Conservation (phyloP, 495 filamentous ascomycete species). For the Chaetomium fimeti region DNA sequence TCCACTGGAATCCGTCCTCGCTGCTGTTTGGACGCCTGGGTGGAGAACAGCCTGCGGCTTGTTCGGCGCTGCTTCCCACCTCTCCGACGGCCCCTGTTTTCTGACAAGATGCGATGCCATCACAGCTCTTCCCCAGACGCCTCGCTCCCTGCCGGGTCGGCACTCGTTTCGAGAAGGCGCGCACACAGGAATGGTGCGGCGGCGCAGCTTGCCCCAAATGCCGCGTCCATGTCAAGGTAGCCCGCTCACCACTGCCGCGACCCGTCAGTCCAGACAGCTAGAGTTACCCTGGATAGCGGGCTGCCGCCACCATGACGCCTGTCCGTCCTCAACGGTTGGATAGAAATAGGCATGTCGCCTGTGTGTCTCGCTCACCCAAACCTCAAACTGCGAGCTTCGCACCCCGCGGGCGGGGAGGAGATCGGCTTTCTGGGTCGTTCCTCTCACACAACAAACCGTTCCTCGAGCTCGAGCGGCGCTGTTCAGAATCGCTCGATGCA, state of each 20-base stretch:
- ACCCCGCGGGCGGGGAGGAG: neutral
- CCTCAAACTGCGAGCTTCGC: neutral
- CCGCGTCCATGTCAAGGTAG: slow-evolving; percentile 25
- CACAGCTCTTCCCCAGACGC: slow-evolving; percentile 24
- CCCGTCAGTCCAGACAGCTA: neutral
- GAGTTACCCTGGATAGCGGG: slow-evolving; percentile 16
- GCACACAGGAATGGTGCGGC: slow-evolving; percentile 26
- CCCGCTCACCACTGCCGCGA: slow-evolving; percentile 20
- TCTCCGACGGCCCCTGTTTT: slow-evolving; percentile 25
- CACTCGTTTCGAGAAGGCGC: slow-evolving; percentile 30
- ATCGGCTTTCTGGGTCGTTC: neutral
- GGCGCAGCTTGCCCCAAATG: slow-evolving; percentile 31
- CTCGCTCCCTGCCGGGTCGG: slow-evolving; percentile 22
- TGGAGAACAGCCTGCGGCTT: slow-evolving; percentile 52
- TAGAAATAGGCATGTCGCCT: neutral
- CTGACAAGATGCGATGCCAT: slow-evolving; percentile 18
- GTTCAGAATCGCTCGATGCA: slow-evolving; percentile 20
- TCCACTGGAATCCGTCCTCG: slow-evolving; percentile 30
- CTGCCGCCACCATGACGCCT: slow-evolving; percentile 15
- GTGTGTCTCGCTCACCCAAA: neutral
- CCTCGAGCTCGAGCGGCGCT: neutral
- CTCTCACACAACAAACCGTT: neutral
- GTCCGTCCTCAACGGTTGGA: neutral
- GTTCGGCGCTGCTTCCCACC: slow-evolving; percentile 48
- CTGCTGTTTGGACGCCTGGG: slow-evolving; percentile 21